These are phyloP conservation scores for Umbilicus rupestris DNA, from an alignment of 164 flowering plant species.

Conservation along the genomic window DNA sequence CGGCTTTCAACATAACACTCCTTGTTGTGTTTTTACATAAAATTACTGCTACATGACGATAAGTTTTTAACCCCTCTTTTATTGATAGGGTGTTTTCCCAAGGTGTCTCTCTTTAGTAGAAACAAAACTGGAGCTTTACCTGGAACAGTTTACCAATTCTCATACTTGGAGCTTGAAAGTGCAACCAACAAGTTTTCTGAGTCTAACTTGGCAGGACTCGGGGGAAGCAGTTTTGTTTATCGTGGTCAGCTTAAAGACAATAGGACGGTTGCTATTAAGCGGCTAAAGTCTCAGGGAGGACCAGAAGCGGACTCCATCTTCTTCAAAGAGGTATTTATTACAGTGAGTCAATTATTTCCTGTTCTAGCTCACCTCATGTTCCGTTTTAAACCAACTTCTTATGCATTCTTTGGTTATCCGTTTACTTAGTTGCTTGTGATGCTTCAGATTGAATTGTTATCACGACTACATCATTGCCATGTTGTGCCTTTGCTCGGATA, in stretches of 20 bases:
- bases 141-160: constrained; percentile 52
- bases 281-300: constrained; percentile 53
- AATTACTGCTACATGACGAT: not conserved
- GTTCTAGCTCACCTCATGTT: constrained; percentile 5
- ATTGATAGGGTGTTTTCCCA: constrained; percentile 58
- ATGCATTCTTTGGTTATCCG: not conserved
- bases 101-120: constrained; percentile 32
- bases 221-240: constrained; percentile 90
- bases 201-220: constrained; percentile 64
- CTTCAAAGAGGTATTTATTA: constrained; percentile 64
- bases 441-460: constrained; percentile 67
- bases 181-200: constrained; percentile 74
- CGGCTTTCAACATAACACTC: not conserved
- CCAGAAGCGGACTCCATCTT: constrained; percentile 58
- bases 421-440: constrained; percentile 7
- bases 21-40: not conserved
- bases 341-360: not conserved
- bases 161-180: constrained; percentile 63
- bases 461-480: constrained; percentile 88
- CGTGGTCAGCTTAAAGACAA: constrained; percentile 75
- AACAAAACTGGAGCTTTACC: constrained; percentile 31
- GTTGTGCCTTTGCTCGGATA: constrained; percentile 90
- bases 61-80: not conserved
- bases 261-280: constrained; percentile 65
- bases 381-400: not conserved